phyloP scores from a whole-genome alignment of 495 filamentous ascomycete species.

The Talaromyces nanjingensis region DNA sequence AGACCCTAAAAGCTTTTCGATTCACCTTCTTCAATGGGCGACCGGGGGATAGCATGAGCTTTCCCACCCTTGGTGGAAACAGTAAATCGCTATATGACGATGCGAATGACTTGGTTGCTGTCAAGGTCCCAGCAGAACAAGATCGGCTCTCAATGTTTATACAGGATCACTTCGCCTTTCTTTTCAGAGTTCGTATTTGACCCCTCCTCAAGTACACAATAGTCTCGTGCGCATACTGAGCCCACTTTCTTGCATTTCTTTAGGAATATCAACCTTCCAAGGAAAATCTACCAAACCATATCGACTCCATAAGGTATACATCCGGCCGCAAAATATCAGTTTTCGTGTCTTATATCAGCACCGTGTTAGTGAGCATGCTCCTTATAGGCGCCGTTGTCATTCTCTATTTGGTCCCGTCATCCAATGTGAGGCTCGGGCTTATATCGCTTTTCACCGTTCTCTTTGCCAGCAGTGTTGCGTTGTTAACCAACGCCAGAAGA shows the following conservation, averaged over 20 bases:
- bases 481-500: not conserved
- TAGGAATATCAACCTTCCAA: not conserved
- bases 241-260: not conserved
- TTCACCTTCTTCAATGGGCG: not conserved
- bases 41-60: not conserved
- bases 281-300: not conserved
- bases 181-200: not conserved
- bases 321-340: not conserved
- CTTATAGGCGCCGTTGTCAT: not conserved
- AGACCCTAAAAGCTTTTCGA: not conserved
- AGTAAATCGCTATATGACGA: not conserved
- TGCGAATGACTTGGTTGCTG: not conserved
- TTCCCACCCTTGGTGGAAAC: not conserved
- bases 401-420: not conserved
- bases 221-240: not conserved
- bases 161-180: not conserved
- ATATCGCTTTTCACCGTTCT: not conserved
- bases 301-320: not conserved
- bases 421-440: not conserved
- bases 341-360: not conserved
- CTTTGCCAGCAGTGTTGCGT: not conserved
- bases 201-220: not conserved
- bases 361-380: not conserved
- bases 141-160: not conserved
- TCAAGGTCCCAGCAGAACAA: not conserved